phyloP scores from a whole-genome alignment of 768 basidiomycete species.

The Amanita inopinata region DNA sequence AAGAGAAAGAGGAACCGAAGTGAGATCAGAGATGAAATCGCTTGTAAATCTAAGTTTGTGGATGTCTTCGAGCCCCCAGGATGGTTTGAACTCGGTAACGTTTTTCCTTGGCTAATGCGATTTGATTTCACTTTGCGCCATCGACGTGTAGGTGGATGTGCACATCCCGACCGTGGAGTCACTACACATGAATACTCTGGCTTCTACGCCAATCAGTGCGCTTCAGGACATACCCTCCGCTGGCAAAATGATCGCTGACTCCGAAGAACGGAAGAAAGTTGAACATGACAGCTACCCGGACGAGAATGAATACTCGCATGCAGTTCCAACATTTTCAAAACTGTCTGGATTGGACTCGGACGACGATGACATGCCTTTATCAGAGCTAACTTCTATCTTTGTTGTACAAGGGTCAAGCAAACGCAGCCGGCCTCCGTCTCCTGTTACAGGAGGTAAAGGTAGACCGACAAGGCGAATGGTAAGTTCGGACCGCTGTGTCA shows the following conservation, averaged over 20 bases:
- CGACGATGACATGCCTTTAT: conserved; percentile 17
- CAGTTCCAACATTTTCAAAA: conserved; percentile 9
- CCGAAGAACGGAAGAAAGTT: not conserved
- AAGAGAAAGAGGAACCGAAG: conserved; percentile 24
- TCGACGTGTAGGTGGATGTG: conserved; percentile 2
- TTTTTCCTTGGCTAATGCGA: not conserved
- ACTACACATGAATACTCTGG: not conserved
- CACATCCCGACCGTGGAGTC: conserved; percentile 6
- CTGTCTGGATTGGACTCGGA: conserved; percentile 15
- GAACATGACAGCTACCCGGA: not conserved
- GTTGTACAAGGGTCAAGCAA: conserved; percentile 9
- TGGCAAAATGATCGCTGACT: not conserved
- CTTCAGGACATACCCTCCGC: not conserved
- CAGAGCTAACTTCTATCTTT: conserved; percentile 12
- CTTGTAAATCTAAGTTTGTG: conserved; percentile 32
- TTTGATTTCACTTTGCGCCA: not conserved
- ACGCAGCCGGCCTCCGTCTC: conserved; percentile 12
- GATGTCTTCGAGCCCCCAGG: conserved; percentile 26
- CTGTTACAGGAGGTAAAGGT: conserved; percentile 2
- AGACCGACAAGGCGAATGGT: conserved; percentile 6
- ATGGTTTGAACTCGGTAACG: conserved; percentile 10
- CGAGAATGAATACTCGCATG: not conserved
- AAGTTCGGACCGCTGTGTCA: not conserved
- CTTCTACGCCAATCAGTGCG: not conserved
- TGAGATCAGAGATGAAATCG: conserved; percentile 18